Evolutionary conservation across 352 stramenopile genomes (phyloP).

Genomic region (Pythium oligandrum): DNA sequence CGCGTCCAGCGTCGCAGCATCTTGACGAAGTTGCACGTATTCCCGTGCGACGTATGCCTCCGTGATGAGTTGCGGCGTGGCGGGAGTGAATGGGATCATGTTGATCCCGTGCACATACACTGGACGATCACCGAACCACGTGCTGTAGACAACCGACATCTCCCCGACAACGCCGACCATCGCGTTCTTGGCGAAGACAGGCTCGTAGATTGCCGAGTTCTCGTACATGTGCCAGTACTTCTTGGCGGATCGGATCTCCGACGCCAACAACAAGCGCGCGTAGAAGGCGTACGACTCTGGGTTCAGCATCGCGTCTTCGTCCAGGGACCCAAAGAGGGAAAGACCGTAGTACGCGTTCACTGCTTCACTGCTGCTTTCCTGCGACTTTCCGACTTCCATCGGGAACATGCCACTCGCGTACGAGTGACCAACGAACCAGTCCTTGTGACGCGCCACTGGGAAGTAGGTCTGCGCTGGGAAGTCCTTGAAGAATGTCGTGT

Average conservation of each 20-base stretch:
- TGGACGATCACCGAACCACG: constrained; percentile 72
- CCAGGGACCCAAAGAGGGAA: constrained; percentile 79
- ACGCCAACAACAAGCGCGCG: constrained; percentile 87
- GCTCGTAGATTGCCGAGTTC: constrained; percentile 73
- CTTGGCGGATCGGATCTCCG: constrained; percentile 90
- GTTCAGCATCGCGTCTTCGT: constrained; percentile 26
- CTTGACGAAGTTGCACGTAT: constrained; percentile 42
- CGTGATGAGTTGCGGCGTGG: constrained; percentile 53
- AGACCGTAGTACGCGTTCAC: constrained; percentile 96
- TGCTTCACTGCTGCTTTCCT: constrained; percentile 95
- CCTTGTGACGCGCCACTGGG: constrained; percentile 90
- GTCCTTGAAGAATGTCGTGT: constrained; percentile 48
- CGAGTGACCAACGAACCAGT: constrained; percentile 96
- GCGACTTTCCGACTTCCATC: constrained; percentile 92
- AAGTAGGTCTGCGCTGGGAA: constrained; percentile 62
- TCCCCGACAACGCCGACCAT: constrained; percentile 81
- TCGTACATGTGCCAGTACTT: constrained; percentile 95
- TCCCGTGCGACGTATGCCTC: constrained; percentile 54
- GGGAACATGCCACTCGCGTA: constrained; percentile 95
- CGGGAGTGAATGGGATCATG: constrained; percentile 79
- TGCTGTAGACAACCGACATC: constrained; percentile 76
- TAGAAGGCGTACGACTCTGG: constrained; percentile 77
- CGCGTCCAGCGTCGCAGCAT: constrained; percentile 30
- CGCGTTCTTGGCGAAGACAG: constrained; percentile 62
- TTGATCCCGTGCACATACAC: constrained; percentile 84